Evolutionary conservation across 257 asterid genomes (phyloP).

Genomic region (Jacaranda mimosifolia): DNA sequence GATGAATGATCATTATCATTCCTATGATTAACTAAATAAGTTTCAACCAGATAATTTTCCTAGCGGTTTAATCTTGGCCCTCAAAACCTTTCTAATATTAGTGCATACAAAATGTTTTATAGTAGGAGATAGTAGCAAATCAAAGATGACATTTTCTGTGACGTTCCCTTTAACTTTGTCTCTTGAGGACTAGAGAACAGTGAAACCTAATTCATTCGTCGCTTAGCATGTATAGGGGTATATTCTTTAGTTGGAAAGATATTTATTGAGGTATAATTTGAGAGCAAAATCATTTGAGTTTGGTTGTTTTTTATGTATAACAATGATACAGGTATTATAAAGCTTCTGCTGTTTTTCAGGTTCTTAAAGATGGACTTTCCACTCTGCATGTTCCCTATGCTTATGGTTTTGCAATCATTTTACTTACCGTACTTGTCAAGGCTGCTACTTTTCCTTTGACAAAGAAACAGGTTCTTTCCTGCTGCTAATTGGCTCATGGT

Average conservation of each 20-base stretch:
- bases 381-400: constrained; percentile 89
- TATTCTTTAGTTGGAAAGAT: neutral
- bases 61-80: constrained; percentile 2
- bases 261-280: neutral
- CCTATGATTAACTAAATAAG: neutral
- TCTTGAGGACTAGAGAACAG: constrained; percentile 28
- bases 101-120: neutral
- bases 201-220: constrained; percentile 4
- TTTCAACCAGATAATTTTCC: constrained; percentile 5
- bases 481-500: constrained; percentile 19
- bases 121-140: neutral
- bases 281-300: neutral
- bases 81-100: neutral
- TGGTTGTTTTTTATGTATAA: constrained; percentile 15
- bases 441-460: constrained; percentile 95
- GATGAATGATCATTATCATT: neutral
- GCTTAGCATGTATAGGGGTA: neutral
- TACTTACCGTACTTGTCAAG: constrained; percentile 87
- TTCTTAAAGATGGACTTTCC: constrained; percentile 91
- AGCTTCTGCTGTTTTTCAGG: constrained; percentile 56
- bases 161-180: neutral
- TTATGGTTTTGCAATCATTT: constrained; percentile 95
- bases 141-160: neutral
- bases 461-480: constrained; percentile 84
- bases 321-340: constrained; percentile 3